These are phyloP conservation scores for Przewalskia tangutica DNA, from an alignment of 257 asterid genomes.

Conservation along the genomic window DNA sequence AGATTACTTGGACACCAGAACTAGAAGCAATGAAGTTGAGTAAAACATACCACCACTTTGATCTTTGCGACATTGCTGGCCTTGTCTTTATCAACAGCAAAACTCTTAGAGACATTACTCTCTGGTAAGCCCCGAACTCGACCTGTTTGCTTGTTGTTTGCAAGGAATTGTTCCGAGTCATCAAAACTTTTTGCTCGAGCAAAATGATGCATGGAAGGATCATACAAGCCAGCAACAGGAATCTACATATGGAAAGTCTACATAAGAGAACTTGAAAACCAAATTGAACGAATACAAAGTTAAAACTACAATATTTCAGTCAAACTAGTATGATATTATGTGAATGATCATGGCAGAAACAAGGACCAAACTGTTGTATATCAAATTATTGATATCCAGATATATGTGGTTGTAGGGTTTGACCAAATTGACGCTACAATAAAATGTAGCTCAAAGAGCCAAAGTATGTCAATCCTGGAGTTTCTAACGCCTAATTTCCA, in stretches of 20 bases:
- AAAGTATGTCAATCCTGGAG: background rate
- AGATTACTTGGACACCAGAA: background rate
- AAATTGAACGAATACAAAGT: background rate
- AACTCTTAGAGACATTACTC: conserved; percentile 49
- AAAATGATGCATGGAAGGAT: conserved; percentile 49
- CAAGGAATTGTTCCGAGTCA: conserved; percentile 53
- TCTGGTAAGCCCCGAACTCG: conserved; percentile 56
- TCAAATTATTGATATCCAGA: background rate
- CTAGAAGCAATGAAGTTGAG: background rate
- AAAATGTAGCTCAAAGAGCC: background rate
- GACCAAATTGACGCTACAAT: background rate
- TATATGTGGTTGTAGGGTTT: background rate
- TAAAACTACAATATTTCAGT: background rate
- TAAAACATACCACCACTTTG: conserved; percentile 75
- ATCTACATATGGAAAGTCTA: conserved; percentile 29
- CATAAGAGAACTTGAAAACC: conserved; percentile 8
- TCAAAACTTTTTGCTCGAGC: conserved; percentile 72
- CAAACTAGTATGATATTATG: background rate
- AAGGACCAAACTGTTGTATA: background rate
- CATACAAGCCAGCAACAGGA: conserved; percentile 52
- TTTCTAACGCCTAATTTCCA: background rate
- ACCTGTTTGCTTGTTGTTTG: conserved; percentile 56
- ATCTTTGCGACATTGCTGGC: conserved; percentile 90
- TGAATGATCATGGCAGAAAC: background rate
- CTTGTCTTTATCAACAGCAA: conserved; percentile 72